Evolutionary conservation across 2,329 filamentous ascomycete genomes (phyloP), one percentile per base, ranked within the genome.

Genomic region (Pyrenochaeta sp.): DNA sequence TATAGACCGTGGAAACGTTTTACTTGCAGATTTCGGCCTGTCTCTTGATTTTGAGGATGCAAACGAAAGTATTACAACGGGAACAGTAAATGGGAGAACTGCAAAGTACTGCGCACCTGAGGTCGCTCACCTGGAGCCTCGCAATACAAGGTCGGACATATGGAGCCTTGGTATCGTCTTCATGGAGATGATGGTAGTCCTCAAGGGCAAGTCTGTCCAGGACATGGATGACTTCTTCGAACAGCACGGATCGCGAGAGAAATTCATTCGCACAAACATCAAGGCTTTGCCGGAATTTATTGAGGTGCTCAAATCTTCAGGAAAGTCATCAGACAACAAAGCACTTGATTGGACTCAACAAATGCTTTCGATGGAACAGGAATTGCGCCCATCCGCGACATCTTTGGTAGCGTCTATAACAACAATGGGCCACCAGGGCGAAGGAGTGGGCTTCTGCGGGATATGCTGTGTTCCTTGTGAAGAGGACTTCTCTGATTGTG

Each of bases 21-120:
- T 69, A 5, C 51, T 71, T 23, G 60, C 67, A 7, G 69, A 73
- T 46, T 74, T 74, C 53, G 65, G 71, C 9, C 46, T 66, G 9
- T 61, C 57, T 23, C 32, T 47, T n/a, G 55, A 63, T 39, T 60
- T 61, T 33, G 48, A 43, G 7, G 51, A 60, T 43, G 43, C 41
- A 37, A 44, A 40, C 15, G 49, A 57, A 18, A 61, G 58, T 40
- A 60, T 53, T 15, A 54, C 60, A 14, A 41, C 43, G 5, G 46
- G 55, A 36, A 54, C 54, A 35, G 52, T 48, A 4, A 56, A 57
- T n/a, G 50, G 52, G 5, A 53, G 53, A 45, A 65, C 54, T 3
- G 43, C 41, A 15, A 52, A 43, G 45, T 65, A 65, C 32, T 63
- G 57, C 32, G 60, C 62, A 23, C 60, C 62, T 15, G 60, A 61